These are phyloP conservation scores for Quambalaria eucalypti DNA, from an alignment of 1,284 basidiomycete species.

Conservation along the genomic window DNA sequence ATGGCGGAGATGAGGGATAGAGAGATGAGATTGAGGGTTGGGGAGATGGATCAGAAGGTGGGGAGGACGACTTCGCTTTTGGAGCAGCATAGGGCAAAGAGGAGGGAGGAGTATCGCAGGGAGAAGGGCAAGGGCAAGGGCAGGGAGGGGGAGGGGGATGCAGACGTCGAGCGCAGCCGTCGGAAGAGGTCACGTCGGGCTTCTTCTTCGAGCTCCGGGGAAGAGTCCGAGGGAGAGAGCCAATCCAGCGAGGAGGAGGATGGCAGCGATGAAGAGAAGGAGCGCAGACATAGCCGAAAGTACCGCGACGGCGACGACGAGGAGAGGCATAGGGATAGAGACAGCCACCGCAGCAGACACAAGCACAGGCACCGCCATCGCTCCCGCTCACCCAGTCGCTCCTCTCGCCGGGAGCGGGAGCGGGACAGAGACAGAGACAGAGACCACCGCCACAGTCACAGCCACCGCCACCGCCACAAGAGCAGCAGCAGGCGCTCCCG, in stretches of 20 bases:
- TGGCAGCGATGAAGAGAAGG: no score
- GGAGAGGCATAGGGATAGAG: no score
- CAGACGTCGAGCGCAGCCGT: no score
- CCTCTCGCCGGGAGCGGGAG: not conserved
- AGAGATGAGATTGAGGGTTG: not conserved
- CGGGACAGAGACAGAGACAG: not conserved
- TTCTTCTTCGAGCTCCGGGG: no score
- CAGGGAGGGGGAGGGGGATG: not conserved
- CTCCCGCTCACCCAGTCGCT: no score
- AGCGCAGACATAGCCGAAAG: no score
- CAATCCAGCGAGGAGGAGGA: no score
- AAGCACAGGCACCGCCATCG: no score
- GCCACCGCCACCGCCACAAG: not conserved
- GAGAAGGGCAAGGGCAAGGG: not conserved
- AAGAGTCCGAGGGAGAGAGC: no score
- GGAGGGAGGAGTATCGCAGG: not conserved
- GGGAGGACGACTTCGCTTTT: not conserved
- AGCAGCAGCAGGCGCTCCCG: not conserved
- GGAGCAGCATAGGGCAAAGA: not conserved
- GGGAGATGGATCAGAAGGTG: slow-evolving; percentile 5
- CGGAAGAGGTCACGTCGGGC: no score
- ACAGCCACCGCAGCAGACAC: not conserved
- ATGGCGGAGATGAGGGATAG: not conserved
- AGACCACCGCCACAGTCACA: not conserved
- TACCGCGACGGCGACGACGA: not conserved